phyloP scores from a whole-genome alignment of 257 asterid genomes.

The Penstemon newberryi region DNA sequence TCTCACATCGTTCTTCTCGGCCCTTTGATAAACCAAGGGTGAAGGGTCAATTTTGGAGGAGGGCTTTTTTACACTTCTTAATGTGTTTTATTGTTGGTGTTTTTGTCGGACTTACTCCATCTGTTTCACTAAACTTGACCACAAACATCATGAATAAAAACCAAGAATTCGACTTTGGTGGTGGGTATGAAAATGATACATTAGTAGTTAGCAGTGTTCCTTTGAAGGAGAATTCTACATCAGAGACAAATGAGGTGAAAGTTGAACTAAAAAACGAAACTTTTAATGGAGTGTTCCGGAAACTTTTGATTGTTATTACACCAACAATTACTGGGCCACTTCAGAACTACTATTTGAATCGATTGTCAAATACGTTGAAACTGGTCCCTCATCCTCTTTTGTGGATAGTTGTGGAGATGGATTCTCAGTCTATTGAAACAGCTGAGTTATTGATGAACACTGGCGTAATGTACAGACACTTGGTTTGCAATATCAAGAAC shows the following conservation, averaged over 20 bases:
- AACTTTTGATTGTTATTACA: conserved; percentile 73
- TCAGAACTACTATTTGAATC: conserved; percentile 58
- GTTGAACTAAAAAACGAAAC: conserved; percentile 28
- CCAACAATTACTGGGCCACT: conserved; percentile 48
- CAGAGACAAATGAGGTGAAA: conserved; percentile 24
- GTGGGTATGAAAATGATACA: conserved; percentile 28
- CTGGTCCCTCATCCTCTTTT: conserved; percentile 58
- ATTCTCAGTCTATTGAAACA: conserved; percentile 54
- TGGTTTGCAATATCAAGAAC: conserved; percentile 46
- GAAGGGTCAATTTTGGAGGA: conserved; percentile 62
- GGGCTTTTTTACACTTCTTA: conserved; percentile 56
- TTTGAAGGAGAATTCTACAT: conserved; percentile 27
- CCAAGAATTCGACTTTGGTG: conserved; percentile 43
- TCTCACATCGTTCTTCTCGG: conserved; percentile 54
- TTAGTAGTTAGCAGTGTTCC: conserved; percentile 28
- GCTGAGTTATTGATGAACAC: conserved; percentile 67
- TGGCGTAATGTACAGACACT: conserved; percentile 73
- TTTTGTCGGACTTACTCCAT: conserved; percentile 60
- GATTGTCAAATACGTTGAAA: conserved; percentile 55
- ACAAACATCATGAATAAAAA: conserved; percentile 36
- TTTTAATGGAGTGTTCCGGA: conserved; percentile 29
- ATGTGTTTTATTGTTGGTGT: conserved; percentile 60
- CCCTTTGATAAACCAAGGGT: conserved; percentile 54
- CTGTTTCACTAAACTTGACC: conserved; percentile 43
- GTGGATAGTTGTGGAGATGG: conserved; percentile 86